Conservation (phyloP, 257 asterid genomes). For the Nicotiana benthamiana region DNA sequence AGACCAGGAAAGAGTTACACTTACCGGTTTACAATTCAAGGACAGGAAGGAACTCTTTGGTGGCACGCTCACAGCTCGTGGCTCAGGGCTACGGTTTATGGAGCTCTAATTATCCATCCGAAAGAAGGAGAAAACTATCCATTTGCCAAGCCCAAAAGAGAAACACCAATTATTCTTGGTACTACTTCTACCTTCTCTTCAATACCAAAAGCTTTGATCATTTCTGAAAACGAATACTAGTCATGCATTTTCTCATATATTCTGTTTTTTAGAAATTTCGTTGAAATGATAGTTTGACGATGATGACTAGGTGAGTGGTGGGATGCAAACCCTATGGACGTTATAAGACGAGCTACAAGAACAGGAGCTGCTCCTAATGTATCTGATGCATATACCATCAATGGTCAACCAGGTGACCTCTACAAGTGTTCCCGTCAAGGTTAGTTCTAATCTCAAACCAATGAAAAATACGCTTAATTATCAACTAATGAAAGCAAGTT, state of each 20-base stretch:
- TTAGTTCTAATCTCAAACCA: constrained; percentile 11
- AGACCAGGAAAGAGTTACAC: constrained; percentile 76
- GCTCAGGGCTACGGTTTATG: constrained; percentile 91
- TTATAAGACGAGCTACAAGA: constrained; percentile 54
- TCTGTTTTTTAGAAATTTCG: not conserved
- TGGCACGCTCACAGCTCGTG: constrained; percentile 98
- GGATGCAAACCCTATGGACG: constrained; percentile 78
- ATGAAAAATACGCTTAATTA: too few species aligned
- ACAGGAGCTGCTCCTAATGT: constrained; percentile 78
- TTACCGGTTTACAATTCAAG: constrained; percentile 64
- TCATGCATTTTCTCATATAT: not conserved
- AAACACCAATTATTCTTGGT: constrained; percentile 73
- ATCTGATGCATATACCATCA: constrained; percentile 79
- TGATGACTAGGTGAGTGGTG: constrained; percentile 85
- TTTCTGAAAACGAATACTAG: not conserved
- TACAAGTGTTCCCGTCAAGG: constrained; percentile 73
- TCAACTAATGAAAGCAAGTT: not conserved
- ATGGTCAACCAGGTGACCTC: constrained; percentile 93
- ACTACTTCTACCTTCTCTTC: not conserved
- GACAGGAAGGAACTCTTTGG: constrained; percentile 90
- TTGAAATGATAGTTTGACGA: not conserved
- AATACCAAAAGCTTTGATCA: not conserved
- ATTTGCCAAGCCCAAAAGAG: constrained; percentile 62
- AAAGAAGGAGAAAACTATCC: constrained; percentile 60
- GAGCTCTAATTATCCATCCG: constrained; percentile 67